These are phyloP conservation scores for Melanopsichium pennsylvanicum DNA, from an alignment of 1,284 basidiomycete species.

Conservation along the genomic window DNA sequence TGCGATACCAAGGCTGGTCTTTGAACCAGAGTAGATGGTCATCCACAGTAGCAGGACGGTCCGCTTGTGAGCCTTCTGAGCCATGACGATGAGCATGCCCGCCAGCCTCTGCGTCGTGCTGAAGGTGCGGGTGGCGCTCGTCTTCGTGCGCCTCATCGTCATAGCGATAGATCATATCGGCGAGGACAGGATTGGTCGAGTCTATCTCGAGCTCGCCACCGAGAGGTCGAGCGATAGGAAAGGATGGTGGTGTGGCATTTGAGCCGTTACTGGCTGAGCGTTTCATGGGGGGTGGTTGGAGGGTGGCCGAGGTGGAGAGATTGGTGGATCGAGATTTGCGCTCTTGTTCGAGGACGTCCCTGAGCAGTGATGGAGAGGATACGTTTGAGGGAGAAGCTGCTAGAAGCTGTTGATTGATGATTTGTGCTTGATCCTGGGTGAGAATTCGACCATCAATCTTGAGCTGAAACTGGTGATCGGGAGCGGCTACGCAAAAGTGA, in stretches of 20 bases:
- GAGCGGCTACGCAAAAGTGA: constrained; percentile 34
- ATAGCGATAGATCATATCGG: constrained; percentile 48
- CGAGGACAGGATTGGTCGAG: constrained; percentile 44
- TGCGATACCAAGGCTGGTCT: constrained; percentile 51
- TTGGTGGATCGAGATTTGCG: constrained; percentile 4
- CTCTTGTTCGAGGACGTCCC: constrained; percentile 23
- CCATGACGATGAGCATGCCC: background rate
- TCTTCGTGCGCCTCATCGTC: constrained; percentile 40
- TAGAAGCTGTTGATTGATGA: constrained; percentile 11
- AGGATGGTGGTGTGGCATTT: constrained; percentile 16
- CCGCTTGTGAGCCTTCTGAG: background rate
- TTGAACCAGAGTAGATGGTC: constrained; percentile 53
- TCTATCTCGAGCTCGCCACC: constrained; percentile 45
- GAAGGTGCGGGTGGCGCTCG: background rate
- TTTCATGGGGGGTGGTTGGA: constrained; percentile 23
- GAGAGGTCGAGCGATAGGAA: constrained; percentile 19
- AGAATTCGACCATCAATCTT: constrained; percentile 21
- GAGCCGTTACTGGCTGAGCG: constrained; percentile 23
- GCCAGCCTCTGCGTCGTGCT: background rate
- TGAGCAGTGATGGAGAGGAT: constrained; percentile 24
- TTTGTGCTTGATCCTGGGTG: constrained; percentile 11
- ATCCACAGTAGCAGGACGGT: constrained; percentile 13
- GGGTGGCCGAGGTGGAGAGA: constrained; percentile 1
- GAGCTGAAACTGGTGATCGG: constrained; percentile 13
- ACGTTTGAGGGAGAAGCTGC: constrained; percentile 7